Evolutionary conservation across 441 rosid genomes (phyloP).

Genomic region (Kokia cookei): DNA sequence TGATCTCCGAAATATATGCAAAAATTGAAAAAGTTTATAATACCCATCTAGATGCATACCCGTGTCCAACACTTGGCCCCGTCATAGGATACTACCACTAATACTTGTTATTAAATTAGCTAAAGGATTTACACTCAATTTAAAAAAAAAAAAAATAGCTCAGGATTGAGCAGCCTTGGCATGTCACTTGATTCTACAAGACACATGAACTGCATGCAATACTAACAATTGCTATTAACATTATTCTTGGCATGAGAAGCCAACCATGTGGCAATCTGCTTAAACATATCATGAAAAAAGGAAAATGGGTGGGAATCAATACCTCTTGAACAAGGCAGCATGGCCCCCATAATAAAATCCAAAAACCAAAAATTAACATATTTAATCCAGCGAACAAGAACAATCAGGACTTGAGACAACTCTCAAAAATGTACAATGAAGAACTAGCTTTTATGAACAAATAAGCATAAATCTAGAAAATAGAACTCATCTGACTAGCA

Average conservation of each 20-base stretch:
- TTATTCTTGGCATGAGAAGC: neutral
- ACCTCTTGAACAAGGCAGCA: neutral
- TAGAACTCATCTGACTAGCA: neutral
- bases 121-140: too few species aligned
- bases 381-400: neutral
- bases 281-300: neutral
- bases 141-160: neutral
- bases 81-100: neutral
- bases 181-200: neutral
- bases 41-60: too few species aligned
- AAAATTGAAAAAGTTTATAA: too few species aligned
- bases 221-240: neutral
- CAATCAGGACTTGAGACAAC: neutral
- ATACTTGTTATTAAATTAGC: neutral
- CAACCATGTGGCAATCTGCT: neutral
- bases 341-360: neutral
- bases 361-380: neutral
- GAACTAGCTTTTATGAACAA: neutral
- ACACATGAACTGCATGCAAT: neutral
- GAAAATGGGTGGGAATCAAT: neutral
- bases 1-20: too few species aligned
- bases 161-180: neutral
- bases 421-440: neutral
- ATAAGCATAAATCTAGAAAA: neutral
- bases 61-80: neutral